These are phyloP conservation scores for Zygoascus flipseniorum DNA, from an alignment of 805 yeast genomes.

Conservation along the genomic window DNA sequence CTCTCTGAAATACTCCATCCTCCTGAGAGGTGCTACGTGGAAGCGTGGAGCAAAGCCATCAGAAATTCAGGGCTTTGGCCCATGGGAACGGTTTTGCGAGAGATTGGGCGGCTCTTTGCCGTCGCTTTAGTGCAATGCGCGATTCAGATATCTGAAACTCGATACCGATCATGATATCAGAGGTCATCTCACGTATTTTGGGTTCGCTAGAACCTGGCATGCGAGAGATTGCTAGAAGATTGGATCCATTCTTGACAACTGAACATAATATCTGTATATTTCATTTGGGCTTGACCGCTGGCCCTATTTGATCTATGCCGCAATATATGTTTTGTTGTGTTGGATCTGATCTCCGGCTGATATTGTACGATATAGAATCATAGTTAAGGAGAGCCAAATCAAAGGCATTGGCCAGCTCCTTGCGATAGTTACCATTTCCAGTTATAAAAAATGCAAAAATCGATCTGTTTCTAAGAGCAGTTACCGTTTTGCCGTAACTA, in stretches of 20 bases:
- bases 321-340: too few species aligned
- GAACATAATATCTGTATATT: too few species aligned
- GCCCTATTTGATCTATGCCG: too few species aligned
- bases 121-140: conserved; percentile 21
- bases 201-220: background rate
- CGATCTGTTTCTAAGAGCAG: too few species aligned
- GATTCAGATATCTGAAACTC: conserved; percentile 18
- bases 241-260: background rate
- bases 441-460: too few species aligned
- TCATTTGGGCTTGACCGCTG: too few species aligned
- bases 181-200: conserved; percentile 1
- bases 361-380: too few species aligned
- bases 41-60: conserved; percentile 18
- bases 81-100: conserved; percentile 20
- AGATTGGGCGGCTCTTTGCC: conserved; percentile 11
- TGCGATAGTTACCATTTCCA: too few species aligned
- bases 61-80: conserved; percentile 12
- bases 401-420: too few species aligned
- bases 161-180: conserved; percentile 19
- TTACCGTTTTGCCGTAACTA: too few species aligned
- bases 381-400: too few species aligned
- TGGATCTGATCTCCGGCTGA: too few species aligned
- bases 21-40: conserved; percentile 14
- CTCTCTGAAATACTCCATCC: conserved; percentile 11
- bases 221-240: background rate